Evolutionary conservation across 2,329 filamentous ascomycete genomes (phyloP).

Genomic region (Paracorniculantispora psalliotae): DNA sequence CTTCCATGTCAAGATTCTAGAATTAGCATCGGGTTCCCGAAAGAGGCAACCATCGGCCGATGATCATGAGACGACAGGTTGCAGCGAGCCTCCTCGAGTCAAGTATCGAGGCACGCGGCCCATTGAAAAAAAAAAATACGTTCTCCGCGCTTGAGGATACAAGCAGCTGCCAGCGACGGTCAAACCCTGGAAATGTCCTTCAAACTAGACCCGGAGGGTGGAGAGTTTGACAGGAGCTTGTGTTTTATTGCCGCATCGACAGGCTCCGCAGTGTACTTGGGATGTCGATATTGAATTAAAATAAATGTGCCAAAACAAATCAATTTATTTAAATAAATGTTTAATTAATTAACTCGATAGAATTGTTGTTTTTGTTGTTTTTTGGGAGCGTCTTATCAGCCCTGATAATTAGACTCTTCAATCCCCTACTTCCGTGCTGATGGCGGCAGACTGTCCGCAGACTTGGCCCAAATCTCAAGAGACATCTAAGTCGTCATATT

Average conservation of each 20-base stretch:
- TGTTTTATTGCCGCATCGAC: background rate
- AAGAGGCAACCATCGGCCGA: background rate
- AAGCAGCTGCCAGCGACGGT: background rate
- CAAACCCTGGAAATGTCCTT: background rate
- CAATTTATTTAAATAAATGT: background rate
- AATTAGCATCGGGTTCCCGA: background rate
- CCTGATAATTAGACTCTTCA: too few species aligned
- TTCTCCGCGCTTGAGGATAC: background rate
- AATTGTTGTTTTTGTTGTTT: too few species aligned
- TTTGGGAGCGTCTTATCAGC: too few species aligned
- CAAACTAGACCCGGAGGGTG: background rate
- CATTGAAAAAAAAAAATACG: background rate
- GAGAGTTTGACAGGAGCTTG: background rate
- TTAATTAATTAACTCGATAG: too few species aligned
- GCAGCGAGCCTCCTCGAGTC: too few species aligned
- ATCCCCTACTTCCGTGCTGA: background rate
- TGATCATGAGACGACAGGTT: background rate
- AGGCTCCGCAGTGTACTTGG: background rate
- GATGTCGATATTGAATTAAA: background rate
- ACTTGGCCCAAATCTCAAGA: too few species aligned
- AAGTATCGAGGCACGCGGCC: background rate
- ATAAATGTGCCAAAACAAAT: background rate
- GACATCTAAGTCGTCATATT: too few species aligned
- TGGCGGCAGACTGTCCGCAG: too few species aligned
- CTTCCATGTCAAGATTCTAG: background rate